Conservation (phyloP, 805 yeast genomes). For the Blastobotrys attinorum region DNA sequence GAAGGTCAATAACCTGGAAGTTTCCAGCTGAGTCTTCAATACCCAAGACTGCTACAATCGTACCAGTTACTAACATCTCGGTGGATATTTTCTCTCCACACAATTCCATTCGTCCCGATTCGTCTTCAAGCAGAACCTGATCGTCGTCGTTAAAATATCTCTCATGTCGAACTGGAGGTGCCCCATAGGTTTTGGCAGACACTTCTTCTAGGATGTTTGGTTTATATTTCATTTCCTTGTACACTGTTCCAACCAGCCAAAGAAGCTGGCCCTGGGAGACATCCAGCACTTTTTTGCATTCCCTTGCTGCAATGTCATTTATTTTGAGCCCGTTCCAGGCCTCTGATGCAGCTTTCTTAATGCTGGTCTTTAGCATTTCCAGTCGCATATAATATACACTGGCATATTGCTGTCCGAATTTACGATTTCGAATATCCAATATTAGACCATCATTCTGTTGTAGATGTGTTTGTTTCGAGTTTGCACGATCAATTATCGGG, state of each 20-base stretch:
- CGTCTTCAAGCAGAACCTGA: slow-evolving; percentile 77
- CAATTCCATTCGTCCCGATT: slow-evolving; percentile 75
- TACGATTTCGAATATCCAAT: slow-evolving; percentile 27
- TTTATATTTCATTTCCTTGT: slow-evolving; percentile 74
- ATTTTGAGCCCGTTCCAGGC: slow-evolving; percentile 52
- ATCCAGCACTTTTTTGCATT: slow-evolving; percentile 49
- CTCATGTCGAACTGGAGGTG: slow-evolving; percentile 30
- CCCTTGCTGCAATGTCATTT: slow-evolving; percentile 29
- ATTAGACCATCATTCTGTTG: slow-evolving; percentile 9
- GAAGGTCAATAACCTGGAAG: slow-evolving; percentile 75
- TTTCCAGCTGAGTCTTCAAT: slow-evolving; percentile 77
- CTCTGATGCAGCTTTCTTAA: slow-evolving; percentile 37
- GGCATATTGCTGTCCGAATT: slow-evolving; percentile 51
- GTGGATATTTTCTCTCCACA: slow-evolving; percentile 48
- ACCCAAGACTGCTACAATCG: slow-evolving; percentile 80
- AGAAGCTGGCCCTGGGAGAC: slow-evolving; percentile 52
- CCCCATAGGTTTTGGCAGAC: slow-evolving; percentile 35
- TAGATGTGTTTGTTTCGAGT: not conserved
- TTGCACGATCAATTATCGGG: not conserved
- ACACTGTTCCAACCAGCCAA: slow-evolving; percentile 84
- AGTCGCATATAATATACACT: slow-evolving; percentile 48
- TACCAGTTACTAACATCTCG: slow-evolving; percentile 71
- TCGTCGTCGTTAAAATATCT: slow-evolving; percentile 51
- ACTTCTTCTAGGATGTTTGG: slow-evolving; percentile 82
- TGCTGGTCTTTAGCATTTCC: slow-evolving; percentile 39